Evolutionary conservation across 768 basidiomycete genomes (phyloP).

Genomic region (Rhodotorula diobovata): DNA sequence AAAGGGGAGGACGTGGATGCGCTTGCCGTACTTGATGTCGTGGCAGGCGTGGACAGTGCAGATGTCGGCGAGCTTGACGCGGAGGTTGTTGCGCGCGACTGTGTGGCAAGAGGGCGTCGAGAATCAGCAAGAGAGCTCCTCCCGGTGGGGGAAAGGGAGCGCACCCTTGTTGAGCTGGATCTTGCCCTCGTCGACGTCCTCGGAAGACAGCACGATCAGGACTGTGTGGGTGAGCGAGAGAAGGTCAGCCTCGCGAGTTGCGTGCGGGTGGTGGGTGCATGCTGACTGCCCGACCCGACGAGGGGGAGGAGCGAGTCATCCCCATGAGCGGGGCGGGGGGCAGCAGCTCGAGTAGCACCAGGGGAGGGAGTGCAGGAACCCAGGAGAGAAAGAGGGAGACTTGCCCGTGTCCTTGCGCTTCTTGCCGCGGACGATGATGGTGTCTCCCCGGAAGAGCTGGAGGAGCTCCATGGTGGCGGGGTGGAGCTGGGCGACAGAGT

Average conservation of each 20-base stretch:
- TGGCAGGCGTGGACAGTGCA: slow-evolving; percentile 92
- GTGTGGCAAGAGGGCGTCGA: neutral
- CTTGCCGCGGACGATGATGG: slow-evolving; percentile 72
- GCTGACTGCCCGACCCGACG: neutral
- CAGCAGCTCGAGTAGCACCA: no score
- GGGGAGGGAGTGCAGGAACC: no score
- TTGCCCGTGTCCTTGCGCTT: slow-evolving; percentile 83
- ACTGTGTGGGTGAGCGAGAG: slow-evolving; percentile 50
- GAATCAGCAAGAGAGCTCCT: neutral
- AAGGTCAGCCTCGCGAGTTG: no score
- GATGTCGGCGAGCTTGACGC: slow-evolving; percentile 94
- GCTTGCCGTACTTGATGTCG: slow-evolving; percentile 98
- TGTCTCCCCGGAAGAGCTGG: slow-evolving; percentile 92
- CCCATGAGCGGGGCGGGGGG: no score
- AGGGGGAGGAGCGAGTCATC: slow-evolving; percentile 6
- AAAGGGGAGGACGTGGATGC: slow-evolving; percentile 92
- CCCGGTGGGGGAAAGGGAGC: slow-evolving; percentile 13
- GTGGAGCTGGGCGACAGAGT: slow-evolving; percentile 94
- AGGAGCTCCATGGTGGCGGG: slow-evolving; percentile 94
- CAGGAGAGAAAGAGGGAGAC: neutral
- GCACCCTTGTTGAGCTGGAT: slow-evolving; percentile 91
- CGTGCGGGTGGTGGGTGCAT: no score
- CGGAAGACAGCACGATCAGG: slow-evolving; percentile 88
- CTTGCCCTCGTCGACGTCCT: slow-evolving; percentile 95
- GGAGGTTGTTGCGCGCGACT: slow-evolving; percentile 97